Evolutionary conservation across 768 basidiomycete species (phyloP).

Genomic region (Agaricus blazei): DNA sequence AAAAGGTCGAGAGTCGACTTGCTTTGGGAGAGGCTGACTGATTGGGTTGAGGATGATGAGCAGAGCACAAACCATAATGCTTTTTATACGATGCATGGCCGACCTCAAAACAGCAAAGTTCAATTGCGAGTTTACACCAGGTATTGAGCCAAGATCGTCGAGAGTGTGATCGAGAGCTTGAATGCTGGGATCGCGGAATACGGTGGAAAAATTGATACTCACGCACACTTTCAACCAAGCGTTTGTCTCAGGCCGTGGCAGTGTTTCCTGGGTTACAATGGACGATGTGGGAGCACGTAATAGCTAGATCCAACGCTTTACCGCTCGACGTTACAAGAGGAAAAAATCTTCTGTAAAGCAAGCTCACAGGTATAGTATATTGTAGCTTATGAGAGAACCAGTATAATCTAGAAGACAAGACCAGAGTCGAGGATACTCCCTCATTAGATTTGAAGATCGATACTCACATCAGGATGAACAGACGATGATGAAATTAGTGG

Average conservation of each 20-base stretch:
- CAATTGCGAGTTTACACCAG: neutral
- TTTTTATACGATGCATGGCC: neutral
- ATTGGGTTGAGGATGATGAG: neutral
- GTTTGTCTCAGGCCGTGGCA: neutral
- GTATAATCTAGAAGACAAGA: neutral
- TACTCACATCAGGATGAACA: neutral
- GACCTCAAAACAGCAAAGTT: neutral
- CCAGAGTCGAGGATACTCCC: neutral
- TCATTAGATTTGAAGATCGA: neutral
- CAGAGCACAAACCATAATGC: neutral
- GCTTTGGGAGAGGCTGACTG: neutral
- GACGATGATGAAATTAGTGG: neutral
- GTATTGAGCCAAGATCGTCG: neutral
- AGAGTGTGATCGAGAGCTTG: neutral
- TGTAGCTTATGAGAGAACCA: neutral
- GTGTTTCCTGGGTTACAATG: neutral
- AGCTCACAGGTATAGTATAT: no score
- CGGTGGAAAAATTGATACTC: neutral
- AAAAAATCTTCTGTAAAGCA: no score
- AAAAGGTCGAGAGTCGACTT: neutral
- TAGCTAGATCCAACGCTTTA: no score
- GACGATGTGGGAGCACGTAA: no score
- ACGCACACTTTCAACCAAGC: conserved; percentile 1
- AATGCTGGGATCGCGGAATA: conserved; percentile 1
- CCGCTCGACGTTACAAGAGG: no score